phyloP scores from a whole-genome alignment of 768 basidiomycete species.

The Russula abietina region DNA sequence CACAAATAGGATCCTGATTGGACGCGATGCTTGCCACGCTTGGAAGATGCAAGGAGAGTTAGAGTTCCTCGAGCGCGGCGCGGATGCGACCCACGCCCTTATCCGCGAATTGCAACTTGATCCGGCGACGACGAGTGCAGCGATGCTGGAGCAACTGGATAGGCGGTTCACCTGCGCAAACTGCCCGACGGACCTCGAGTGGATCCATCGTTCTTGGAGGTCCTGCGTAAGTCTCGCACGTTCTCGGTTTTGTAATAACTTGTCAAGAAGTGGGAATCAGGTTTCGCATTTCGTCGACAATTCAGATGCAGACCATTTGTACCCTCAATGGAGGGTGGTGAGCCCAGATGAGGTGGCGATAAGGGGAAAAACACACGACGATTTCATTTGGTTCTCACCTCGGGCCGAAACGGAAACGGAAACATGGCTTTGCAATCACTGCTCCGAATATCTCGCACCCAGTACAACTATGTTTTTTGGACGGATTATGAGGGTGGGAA shows the following conservation, averaged over 20 bases:
- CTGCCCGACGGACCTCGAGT: background rate
- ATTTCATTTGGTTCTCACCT: background rate
- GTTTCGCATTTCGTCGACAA: background rate
- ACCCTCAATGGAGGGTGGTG: constrained; percentile 9
- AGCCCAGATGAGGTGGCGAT: background rate
- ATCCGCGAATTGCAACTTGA: constrained; percentile 5
- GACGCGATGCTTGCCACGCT: constrained; percentile 20
- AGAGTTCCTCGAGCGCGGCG: constrained; percentile 9
- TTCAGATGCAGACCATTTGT: background rate
- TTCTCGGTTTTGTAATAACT: background rate
- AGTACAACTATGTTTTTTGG: background rate
- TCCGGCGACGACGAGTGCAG: background rate
- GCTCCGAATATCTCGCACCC: constrained; percentile 10
- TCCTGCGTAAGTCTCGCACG: constrained; percentile 12
- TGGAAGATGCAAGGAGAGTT: constrained; percentile 14
- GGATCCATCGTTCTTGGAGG: constrained; percentile 4
- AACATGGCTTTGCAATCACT: constrained; percentile 21
- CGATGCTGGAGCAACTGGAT: constrained; percentile 5
- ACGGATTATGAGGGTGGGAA: background rate
- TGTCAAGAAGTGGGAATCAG: background rate
- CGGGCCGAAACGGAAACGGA: background rate
- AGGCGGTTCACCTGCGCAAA: constrained; percentile 9
- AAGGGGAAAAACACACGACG: background rate
- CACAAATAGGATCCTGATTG: constrained; percentile 1
- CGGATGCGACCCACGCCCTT: constrained; percentile 3